Evolutionary conservation across 2,329 filamentous ascomycete species (phyloP).

Genomic region (Parastagonospora avenae): DNA sequence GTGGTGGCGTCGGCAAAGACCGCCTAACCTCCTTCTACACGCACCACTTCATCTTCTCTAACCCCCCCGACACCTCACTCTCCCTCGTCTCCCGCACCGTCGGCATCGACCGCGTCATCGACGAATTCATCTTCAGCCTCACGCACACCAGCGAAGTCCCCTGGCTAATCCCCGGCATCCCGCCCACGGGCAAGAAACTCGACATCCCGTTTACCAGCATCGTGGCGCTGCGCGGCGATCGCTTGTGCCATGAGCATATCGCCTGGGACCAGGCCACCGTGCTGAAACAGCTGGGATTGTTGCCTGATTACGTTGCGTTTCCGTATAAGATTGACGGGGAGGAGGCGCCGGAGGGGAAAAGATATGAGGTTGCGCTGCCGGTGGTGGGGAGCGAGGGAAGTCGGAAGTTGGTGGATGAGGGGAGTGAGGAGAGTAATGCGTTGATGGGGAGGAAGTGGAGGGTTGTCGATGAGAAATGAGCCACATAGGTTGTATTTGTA

Average conservation of each 20-base stretch:
- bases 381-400: conserved; percentile 62
- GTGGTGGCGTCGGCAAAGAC: conserved; percentile 70
- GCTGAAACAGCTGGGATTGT: conserved; percentile 64
- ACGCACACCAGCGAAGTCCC: conserved; percentile 41
- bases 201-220: conserved; percentile 68
- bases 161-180: conserved; percentile 45
- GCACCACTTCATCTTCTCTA: conserved; percentile 76
- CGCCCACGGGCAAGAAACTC: conserved; percentile 43
- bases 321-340: conserved; percentile 48
- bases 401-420: conserved; percentile 58
- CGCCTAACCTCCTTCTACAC: conserved; percentile 71
- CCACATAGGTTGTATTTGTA: background rate
- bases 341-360: conserved; percentile 46
- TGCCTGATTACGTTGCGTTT: conserved; percentile 69
- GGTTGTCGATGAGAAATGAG: conserved; percentile 33
- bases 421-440: conserved; percentile 57
- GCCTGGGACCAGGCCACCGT: conserved; percentile 71
- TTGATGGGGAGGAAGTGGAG: conserved; percentile 56
- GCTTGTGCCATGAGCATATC: conserved; percentile 73
- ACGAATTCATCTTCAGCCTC: conserved; percentile 44
- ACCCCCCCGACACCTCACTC: conserved; percentile 68
- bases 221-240: conserved; percentile 70
- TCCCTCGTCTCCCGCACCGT: conserved; percentile 74
- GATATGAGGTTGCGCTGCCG: conserved; percentile 65
- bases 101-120: conserved; percentile 68